Base-by-base conservation (phyloP, 202 grass and related monocot genomes). In the Zoysia matrella region DNA sequence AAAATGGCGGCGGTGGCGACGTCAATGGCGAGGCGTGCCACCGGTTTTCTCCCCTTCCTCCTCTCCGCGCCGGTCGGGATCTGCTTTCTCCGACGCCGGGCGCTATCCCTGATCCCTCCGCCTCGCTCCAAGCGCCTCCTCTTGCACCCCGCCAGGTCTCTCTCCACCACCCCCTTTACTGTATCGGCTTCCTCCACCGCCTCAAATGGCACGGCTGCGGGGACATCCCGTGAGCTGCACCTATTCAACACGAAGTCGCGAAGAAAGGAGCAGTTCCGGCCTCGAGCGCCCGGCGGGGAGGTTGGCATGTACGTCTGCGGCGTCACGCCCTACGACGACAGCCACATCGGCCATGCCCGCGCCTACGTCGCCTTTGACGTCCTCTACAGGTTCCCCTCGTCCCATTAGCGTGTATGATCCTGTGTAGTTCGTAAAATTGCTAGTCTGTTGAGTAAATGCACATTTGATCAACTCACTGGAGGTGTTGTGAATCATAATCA, bases 281-380 rank as follows among this genome's bases (percentile, higher is more conserved):
- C 95, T 0, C 86, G 89, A 58, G 84, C 69, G 42, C 84, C 88
- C 11, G 73, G 65, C 42, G 84, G 92, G 22, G 86, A 84, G 82
- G 92, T 94, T 51, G 90, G 94, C 56, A 97, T 97, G 94, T 97
- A 97, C 85, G 94, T 97, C 11, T 97, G 94, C 66, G 94, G 94
- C n/a, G 88, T 97, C 75, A 97, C 94, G 55, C 78, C 92, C 39
- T 97, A 97, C 75, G 94, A 97, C 80, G 82, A 92, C 92, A 94
- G 94, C 79, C 94, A 97, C 81, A 91, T 97, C 80, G 94, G 94
- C 36, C 94, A 97, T 36, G 30, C 30, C 30, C 30, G 30, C 30
- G 30, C 30, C 30, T 36, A 36, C 30, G 30, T 36, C 30, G 93
- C 94, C 78, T 97, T 97, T 48, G 94, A 97, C 47, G 86, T 94